Evolutionary conservation across 352 stramenopile species (phyloP), one percentile per base, ranked within the genome.

Genomic region (Globisporangium orthogonon): DNA sequence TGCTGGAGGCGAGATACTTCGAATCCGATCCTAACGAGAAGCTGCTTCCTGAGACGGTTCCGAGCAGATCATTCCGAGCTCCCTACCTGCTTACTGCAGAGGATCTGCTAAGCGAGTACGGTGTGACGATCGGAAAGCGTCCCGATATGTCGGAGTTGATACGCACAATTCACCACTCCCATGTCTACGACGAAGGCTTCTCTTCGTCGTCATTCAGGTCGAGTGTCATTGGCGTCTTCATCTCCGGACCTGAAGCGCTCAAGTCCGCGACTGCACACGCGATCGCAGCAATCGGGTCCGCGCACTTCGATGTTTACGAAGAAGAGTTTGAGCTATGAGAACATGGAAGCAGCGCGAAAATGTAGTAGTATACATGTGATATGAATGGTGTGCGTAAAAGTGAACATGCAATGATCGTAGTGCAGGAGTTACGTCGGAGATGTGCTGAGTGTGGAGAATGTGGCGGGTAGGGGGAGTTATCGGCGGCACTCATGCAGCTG

Each of bases 241-340:
- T 52, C 15, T 52, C 48, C 3, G 48, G 48, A 5, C 48, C 48
- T 0, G 48, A 52, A 29, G 48, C 48, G 48, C 30, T 52, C 30
- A 52, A 52, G 48, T 15, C 11, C 1, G 48, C 48, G 30, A 29
- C 30, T 0, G 29, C n/a, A 2, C 48, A 14, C 29, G 29, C 28
- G 2, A 29, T 52, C 30, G 48, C 30, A 29, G 29, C 14, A 7
- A 52, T 52, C 29, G 48, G 17, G 2, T 28, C 30, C 2, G 6
- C 9, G 7, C 14, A 37, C 29, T 52, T 52, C 37, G 48, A 52
- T 30, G 30, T 52, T 30, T 30, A 52, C 48, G 48, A 37, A 5
- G 48, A 52, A 18, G 48, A 52, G 48, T 52, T 52, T 29, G 48
- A 52, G 31, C 48, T 52, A 6, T 52, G 48, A 52, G 18, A 37